A percentile compares a stretch with the other conserved stretches of the same genome.
phyloP scores from a whole-genome alignment of 768 basidiomycete species.

The Rhizopogon salebrosus region DNA sequence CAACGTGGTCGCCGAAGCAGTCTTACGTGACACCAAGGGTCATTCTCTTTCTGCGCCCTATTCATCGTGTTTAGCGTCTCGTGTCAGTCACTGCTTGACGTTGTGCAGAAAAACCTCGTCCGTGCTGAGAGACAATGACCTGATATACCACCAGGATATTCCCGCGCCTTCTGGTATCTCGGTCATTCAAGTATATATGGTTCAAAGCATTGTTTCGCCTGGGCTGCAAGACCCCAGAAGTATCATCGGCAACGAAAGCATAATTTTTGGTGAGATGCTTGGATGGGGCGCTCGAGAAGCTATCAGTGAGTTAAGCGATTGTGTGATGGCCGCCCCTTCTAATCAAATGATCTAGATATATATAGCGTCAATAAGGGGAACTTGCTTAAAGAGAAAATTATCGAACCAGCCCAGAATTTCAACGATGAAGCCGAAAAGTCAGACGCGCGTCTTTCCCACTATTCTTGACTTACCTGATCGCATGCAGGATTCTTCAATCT shows the following conservation, averaged over 20 bases:
- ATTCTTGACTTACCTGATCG: constrained; percentile 2
- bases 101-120: constrained; percentile 56
- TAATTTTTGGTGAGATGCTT: constrained; percentile 72
- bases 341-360: constrained; percentile 47
- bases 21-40: constrained; percentile 80
- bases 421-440: constrained; percentile 60
- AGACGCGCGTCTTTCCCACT: constrained; percentile 16
- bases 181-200: constrained; percentile 60
- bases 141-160: constrained; percentile 90
- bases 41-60: constrained; percentile 5
- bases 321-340: background rate
- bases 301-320: constrained; percentile 50
- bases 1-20: constrained; percentile 54
- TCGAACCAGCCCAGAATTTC: constrained; percentile 53
- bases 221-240: constrained; percentile 54
- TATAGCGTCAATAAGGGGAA: constrained; percentile 79
- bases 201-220: constrained; percentile 49
- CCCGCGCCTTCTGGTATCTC: constrained; percentile 68
- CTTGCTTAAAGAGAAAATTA: constrained; percentile 64
- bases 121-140: constrained; percentile 87
- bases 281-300: constrained; percentile 88
- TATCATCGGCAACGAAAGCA: constrained; percentile 45
- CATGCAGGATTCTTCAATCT: constrained; percentile 53
- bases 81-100: constrained; percentile 68
- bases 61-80: background rate